These are phyloP conservation scores for Murraya paniculata DNA, from an alignment of 345 rosid species.

Conservation along the genomic window DNA sequence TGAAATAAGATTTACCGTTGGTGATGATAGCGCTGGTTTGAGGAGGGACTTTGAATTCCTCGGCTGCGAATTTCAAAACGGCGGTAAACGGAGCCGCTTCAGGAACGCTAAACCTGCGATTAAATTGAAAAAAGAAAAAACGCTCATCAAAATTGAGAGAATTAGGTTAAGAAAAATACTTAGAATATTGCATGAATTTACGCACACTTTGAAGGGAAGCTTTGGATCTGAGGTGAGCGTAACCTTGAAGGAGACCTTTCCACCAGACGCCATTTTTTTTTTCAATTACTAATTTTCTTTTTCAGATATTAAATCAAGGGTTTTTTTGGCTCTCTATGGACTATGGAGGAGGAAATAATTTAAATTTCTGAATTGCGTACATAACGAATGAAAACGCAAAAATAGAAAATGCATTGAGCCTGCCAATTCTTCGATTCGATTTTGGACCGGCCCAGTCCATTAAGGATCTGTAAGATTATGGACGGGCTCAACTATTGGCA, in stretches of 20 bases:
- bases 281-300: not conserved
- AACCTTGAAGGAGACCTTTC: slow-evolving; percentile 92
- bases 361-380: not conserved
- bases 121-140: slow-evolving; percentile 1
- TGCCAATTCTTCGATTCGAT: fast-evolving
- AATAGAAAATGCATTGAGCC: not conserved
- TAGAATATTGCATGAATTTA: not conserved
- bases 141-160: not conserved
- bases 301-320: not conserved
- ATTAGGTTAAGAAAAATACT: not conserved
- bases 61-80: slow-evolving; percentile 88
- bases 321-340: not conserved
- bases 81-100: slow-evolving; percentile 99
- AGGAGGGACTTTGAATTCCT: slow-evolving; percentile 98
- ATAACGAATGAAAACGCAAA: not conserved
- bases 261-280: slow-evolving; percentile 64
- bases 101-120: slow-evolving; percentile 85
- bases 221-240: slow-evolving; percentile 97
- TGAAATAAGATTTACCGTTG: slow-evolving; percentile 49
- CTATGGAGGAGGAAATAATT: not conserved
- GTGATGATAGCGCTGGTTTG: slow-evolving; percentile 99
- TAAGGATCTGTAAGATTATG: no score
- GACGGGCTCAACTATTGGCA: no score
- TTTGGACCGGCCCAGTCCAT: not conserved
- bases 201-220: slow-evolving; percentile 97